Evolutionary conservation across 106 monocot genomes (phyloP).

Genomic region (Dioscorea alata): DNA sequence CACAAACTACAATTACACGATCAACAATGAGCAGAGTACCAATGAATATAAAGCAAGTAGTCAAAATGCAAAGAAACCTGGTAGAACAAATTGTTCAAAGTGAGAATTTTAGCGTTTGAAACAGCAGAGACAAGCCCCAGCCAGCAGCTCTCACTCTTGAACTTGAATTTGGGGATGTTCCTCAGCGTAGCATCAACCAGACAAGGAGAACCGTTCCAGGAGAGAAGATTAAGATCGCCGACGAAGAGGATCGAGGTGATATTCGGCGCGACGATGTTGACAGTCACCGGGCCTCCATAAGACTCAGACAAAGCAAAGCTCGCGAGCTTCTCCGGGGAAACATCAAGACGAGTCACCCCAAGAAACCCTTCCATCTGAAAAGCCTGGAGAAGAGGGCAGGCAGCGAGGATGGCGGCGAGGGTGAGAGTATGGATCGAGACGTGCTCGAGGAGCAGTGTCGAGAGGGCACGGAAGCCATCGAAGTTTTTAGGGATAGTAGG

Average conservation of each 20-base stretch:
- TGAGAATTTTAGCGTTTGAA: neutral
- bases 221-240: neutral
- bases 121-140: neutral
- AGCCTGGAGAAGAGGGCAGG: neutral
- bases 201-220: neutral
- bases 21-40: neutral
- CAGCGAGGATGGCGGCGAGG: neutral
- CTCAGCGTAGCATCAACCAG: neutral
- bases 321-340: neutral
- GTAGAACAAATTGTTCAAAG: slow-evolving; percentile 2
- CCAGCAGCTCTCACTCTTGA: neutral
- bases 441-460: neutral
- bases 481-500: neutral
- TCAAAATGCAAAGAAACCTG: neutral
- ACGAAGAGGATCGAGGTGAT: neutral
- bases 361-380: neutral
- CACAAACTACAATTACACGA: slow-evolving; percentile 1
- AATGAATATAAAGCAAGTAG: neutral
- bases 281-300: neutral
- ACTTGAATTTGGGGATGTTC: neutral
- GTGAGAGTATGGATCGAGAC: neutral
- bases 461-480: slow-evolving; percentile 1
- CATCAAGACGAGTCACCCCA: neutral
- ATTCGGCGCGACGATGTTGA: neutral
- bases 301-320: too few species aligned